Conservation (phyloP, 208 protist genomes). For the Acanthamoeba triangularis region DNA sequence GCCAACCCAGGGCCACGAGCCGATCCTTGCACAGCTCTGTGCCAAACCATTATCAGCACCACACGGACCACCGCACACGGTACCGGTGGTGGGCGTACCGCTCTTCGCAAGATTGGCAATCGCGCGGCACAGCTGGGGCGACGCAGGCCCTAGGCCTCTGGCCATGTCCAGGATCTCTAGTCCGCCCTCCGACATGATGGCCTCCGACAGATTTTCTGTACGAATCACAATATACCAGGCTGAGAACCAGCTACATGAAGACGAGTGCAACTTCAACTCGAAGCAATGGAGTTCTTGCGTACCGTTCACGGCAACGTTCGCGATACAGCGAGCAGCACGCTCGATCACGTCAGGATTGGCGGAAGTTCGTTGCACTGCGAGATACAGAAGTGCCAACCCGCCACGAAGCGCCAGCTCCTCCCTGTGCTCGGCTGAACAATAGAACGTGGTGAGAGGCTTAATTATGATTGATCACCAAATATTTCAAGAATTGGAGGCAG, state of each 20-base stretch:
- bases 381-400: neutral
- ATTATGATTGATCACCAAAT: too few species aligned
- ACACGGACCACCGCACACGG: neutral
- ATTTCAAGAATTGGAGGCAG: neutral
- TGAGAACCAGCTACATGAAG: neutral
- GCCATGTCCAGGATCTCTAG: slow-evolving; percentile 7
- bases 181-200: slow-evolving; percentile 24
- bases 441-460: neutral
- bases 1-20: slow-evolving; percentile 2
- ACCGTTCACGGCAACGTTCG: slow-evolving; percentile 7
- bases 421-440: neutral
- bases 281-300: neutral
- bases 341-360: neutral
- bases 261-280: neutral
- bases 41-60: neutral
- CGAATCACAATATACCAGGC: neutral
- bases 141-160: neutral
- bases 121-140: neutral
- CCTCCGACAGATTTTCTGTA: neutral
- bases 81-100: neutral
- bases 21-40: neutral
- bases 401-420: neutral
- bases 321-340: neutral
- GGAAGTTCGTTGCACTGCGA: neutral
- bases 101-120: slow-evolving; percentile 5